These are phyloP conservation scores for Cyclostephanos tholiformis DNA, from an alignment of 108 stramenopile species.

Conservation along the genomic window DNA sequence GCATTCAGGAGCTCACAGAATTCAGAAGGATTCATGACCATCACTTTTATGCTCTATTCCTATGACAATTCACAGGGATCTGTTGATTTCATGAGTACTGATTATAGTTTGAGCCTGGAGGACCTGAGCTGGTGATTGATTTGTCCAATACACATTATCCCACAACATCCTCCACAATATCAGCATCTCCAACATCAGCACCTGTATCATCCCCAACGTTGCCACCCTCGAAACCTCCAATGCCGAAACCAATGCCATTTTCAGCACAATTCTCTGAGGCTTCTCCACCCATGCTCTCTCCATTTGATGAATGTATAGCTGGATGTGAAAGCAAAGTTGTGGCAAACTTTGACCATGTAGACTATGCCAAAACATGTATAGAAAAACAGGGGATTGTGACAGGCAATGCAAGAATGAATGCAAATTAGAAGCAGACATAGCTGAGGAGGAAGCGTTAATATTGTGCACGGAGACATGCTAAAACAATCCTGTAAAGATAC, in stretches of 20 bases:
- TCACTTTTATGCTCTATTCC: conserved; percentile 9
- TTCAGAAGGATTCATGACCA: background rate
- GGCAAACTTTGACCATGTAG: background rate
- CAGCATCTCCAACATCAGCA: background rate
- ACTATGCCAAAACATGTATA: background rate
- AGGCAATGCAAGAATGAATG: conserved; percentile 4
- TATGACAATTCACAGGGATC: background rate
- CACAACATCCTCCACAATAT: conserved; percentile 1
- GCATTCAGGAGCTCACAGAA: background rate
- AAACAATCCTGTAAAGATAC: background rate
- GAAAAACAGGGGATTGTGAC: background rate
- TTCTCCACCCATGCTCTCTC: background rate
- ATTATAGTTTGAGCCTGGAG: background rate
- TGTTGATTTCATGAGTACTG: conserved; percentile 9
- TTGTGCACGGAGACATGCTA: background rate
- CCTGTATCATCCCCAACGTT: background rate
- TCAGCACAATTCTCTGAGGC: background rate
- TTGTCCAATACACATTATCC: conserved; percentile 5
- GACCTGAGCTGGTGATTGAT: conserved; percentile 2
- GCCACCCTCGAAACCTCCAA: background rate
- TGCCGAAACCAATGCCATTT: background rate
- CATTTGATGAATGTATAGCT: background rate
- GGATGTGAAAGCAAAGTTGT: background rate
- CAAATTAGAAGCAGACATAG: background rate
- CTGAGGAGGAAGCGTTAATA: background rate